Evolutionary conservation across 371 early-diverging fungal genomes (phyloP), one percentile per base, ranked within the genome.

Genomic region (Haplosporangium sp.): DNA sequence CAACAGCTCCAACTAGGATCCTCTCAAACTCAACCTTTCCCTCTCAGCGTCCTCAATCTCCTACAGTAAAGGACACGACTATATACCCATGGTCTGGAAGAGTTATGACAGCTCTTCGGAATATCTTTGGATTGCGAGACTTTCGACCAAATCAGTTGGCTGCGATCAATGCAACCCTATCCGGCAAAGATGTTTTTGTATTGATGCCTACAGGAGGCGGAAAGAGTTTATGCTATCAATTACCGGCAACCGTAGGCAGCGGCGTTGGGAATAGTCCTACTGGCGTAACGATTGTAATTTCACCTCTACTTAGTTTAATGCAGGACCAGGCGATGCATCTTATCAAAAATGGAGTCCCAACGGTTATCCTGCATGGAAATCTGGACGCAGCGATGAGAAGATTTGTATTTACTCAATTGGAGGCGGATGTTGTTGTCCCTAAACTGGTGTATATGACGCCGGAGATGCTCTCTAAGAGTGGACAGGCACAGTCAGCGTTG

Each of bases 181-280:
- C 86, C 1, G 96, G 96, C 1, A 88, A 93, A 55, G 99, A 99
- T 76, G 93, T 95, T 0, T 99, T 99, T 92, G 97, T 99, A 45
- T 84, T 99, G 48, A 99, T 99, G 99, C 99, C 99, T 2, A 99
- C 99, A 1, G 99, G 99, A 45, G 99, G 99, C 0, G 99, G 99
- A 7, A 99, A 99, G 84, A 94, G 95, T 81, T 83, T 99, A 39
- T 99, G 99, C 79, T 99, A 97, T 84, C 99, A 99, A 82, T 87
- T 99, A 27, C 99, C 99, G 4, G 98, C 99, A 5, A 76, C 94
- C 13, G 79, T 96, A 34, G 81, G 73, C 10, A 77, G 20, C 5
- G 69, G 77, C 1, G 39, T 59, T 2, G 69, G 58, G 17, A 69
- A 63, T n/a, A 56, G 39, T 6, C 95, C 95, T 0, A 79, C 81